phyloP scores from a whole-genome alignment of 805 yeast genomes.

The Geotrichum ghanense region DNA sequence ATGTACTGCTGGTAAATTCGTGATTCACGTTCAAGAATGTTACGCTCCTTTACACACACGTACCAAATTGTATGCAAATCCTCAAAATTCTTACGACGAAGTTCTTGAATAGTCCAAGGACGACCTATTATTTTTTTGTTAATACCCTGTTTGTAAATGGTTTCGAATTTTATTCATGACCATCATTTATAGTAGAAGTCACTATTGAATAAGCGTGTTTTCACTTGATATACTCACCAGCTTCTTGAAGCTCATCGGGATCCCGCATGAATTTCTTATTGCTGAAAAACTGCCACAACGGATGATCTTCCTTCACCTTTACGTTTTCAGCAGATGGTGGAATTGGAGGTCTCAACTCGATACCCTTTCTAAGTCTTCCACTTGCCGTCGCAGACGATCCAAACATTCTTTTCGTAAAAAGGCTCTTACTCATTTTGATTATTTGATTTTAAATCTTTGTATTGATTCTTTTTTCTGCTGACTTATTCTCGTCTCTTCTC shows the following conservation, averaged over 20 bases:
- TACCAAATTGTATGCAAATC: slow-evolving; percentile 92
- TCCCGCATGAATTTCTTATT: slow-evolving; percentile 52
- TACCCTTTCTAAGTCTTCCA: neutral
- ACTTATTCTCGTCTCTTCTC: too few species aligned
- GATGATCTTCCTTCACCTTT: slow-evolving; percentile 72
- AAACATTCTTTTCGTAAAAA: neutral
- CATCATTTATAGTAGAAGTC: slow-evolving; percentile 21
- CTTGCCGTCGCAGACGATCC: neutral
- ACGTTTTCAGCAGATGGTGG: slow-evolving; percentile 71
- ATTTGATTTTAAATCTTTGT: too few species aligned
- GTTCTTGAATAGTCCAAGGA: slow-evolving; percentile 79
- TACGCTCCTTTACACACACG: slow-evolving; percentile 71
- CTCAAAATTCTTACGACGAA: slow-evolving; percentile 82
- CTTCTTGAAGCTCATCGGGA: slow-evolving; percentile 32
- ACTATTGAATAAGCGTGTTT: neutral
- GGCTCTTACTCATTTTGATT: too few species aligned
- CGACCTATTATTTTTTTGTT: slow-evolving; percentile 31
- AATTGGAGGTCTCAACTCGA: slow-evolving; percentile 62
- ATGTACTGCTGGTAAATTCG: slow-evolving; percentile 38
- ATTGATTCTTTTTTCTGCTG: too few species aligned
- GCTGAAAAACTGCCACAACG: slow-evolving; percentile 85
- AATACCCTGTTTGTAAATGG: neutral
- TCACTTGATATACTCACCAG: slow-evolving; percentile 11
- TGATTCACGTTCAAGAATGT: slow-evolving; percentile 63
- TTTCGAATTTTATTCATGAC: too few species aligned